These are phyloP conservation scores for Trichosporon asahii DNA, from an alignment of 1,284 basidiomycete genomes.

Conservation along the genomic window DNA sequence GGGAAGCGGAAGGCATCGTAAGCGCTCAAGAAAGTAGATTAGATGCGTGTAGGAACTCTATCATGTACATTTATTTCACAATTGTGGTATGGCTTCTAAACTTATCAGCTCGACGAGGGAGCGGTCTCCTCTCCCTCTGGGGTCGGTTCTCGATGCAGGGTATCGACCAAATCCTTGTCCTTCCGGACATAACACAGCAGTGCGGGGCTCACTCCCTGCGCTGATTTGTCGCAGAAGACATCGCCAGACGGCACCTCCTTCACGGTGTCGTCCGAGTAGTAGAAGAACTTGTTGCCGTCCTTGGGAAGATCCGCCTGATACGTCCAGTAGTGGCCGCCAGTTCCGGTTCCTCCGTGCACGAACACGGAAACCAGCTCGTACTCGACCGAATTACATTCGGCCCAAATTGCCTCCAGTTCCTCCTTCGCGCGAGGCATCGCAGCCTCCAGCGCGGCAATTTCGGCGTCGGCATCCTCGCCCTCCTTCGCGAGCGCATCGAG, in stretches of 20 bases:
- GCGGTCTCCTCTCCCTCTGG: background rate
- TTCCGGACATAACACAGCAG: constrained; percentile 51
- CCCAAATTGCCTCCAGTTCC: constrained; percentile 75
- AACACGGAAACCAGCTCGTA: constrained; percentile 95
- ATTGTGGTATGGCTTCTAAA: background rate
- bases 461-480: constrained; percentile 57
- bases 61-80: background rate
- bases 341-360: constrained; percentile 77
- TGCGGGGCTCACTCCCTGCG: constrained; percentile 47
- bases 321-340: constrained; percentile 51
- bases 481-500: constrained; percentile 54
- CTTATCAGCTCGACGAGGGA: background rate
- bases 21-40: constrained; percentile 28
- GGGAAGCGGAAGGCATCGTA: constrained; percentile 24
- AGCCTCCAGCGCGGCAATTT: constrained; percentile 63
- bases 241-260: constrained; percentile 48
- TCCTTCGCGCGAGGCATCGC: constrained; percentile 61
- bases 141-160: constrained; percentile 40
- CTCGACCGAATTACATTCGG: constrained; percentile 62
- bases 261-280: constrained; percentile 88
- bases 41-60: background rate
- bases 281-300: constrained; percentile 76
- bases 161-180: constrained; percentile 39
- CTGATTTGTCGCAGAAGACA: constrained; percentile 41
- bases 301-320: constrained; percentile 49